Conservation (phyloP, 164 flowering plant species). For the Tetrastigma voinierianum region DNA sequence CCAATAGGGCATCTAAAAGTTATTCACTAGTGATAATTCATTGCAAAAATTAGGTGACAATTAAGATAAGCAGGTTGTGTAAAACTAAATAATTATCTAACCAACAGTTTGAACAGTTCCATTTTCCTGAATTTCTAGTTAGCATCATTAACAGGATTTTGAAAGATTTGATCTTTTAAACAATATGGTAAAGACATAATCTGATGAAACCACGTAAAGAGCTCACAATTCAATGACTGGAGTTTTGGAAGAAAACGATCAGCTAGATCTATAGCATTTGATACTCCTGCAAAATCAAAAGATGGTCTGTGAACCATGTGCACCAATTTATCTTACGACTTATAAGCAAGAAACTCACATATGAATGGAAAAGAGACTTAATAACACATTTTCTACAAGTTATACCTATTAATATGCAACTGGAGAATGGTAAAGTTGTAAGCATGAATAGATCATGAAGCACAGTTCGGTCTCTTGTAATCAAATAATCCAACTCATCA, state of each 20-base stretch:
- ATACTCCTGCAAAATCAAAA: constrained; percentile 61
- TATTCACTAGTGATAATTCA: too few species aligned
- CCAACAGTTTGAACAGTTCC: too few species aligned
- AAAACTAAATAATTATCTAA: too few species aligned
- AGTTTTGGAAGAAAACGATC: constrained; percentile 95
- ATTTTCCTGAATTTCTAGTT: too few species aligned
- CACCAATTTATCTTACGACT: not conserved
- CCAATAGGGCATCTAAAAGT: too few species aligned
- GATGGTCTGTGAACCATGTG: not conserved
- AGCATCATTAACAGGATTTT: too few species aligned
- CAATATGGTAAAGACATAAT: too few species aligned
- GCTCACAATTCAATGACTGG: constrained; percentile 85
- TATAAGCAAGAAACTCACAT: not conserved
- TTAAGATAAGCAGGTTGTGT: too few species aligned
- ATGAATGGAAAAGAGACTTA: not conserved
- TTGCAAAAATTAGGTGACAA: too few species aligned
- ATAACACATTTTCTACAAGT: not conserved
- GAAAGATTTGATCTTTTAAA: too few species aligned
- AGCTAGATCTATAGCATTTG: constrained; percentile 95
- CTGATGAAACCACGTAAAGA: constrained; percentile 4
- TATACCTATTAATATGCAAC: constrained; percentile 81
- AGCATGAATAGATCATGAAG: constrained; percentile 98
- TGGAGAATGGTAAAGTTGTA: constrained; percentile 77
- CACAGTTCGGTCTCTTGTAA: constrained; percentile 79
- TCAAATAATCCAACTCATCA: constrained; percentile 92